Percentiles rank a stretch among this genome's conserved stretches.
Conservation (phyloP, 2,329 filamentous ascomycete genomes). For the Ceratocystis harringtonii region DNA sequence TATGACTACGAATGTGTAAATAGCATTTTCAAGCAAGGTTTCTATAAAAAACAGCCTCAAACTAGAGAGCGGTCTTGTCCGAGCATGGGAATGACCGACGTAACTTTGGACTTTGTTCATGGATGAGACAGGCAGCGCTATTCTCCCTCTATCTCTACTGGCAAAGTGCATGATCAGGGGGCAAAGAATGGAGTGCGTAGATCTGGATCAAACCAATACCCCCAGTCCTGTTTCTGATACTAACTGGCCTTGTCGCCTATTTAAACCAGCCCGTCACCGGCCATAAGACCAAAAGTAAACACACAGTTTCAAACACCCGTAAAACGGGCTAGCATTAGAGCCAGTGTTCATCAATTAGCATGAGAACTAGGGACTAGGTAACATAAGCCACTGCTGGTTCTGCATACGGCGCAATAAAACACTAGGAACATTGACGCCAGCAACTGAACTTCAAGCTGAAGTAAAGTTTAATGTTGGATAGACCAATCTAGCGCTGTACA, state of each 20-base stretch:
- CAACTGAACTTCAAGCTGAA: not conserved
- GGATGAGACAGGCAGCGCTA: not conserved
- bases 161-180: not conserved
- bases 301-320: not conserved
- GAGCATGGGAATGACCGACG: too few relatives aligned
- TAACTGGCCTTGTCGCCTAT: not conserved
- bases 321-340: not conserved
- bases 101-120: not conserved
- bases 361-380: not conserved
- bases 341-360: not conserved
- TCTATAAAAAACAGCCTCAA: too few relatives aligned
- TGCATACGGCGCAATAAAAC: not conserved
- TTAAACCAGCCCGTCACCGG: not conserved
- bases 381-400: not conserved
- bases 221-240: not conserved
- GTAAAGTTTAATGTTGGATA: conserved; percentile 6
- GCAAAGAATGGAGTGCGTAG: not conserved
- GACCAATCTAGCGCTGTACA: conserved; percentile 1
- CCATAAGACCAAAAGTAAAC: not conserved
- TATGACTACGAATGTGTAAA: too few relatives aligned
- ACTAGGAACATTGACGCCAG: not conserved
- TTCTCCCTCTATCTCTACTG: not conserved
- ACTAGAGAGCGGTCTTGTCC: not conserved
- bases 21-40: too few relatives aligned
- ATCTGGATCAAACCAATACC: not conserved